Evolutionary conservation across 306 rosid genomes (phyloP), one percentile per base, ranked within the genome.

Genomic region (Carpinus fangiana): DNA sequence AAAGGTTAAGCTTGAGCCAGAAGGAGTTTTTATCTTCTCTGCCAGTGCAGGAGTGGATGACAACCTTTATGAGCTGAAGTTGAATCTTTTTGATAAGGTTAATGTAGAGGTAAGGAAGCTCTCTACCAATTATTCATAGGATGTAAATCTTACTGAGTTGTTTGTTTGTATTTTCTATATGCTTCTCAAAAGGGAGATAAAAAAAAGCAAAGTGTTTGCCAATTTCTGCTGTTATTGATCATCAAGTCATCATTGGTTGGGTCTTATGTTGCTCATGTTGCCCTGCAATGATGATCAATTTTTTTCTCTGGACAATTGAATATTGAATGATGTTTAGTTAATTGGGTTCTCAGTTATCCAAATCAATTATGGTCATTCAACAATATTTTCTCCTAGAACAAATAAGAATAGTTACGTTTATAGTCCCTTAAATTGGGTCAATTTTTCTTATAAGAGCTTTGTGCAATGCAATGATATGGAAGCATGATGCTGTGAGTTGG

Each of bases 1-100:
- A 0, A 89, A 91, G 88, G 97, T 96, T 72, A 90, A 93, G 80
- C 98, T 96, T 54, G 89, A 92, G 17, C 99, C 97, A 1, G 96
- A 90, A 20, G 98, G 99, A 17, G 59, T 70, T 34, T 93, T 96
- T 68, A 88, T 82, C 74, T 93, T 93, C 75, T 73, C 96, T 59
- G 97, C 86, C 2, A 90, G 88, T 45, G 99, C 94, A 20, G 99
- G 98, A 12, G 73, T 93, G 2, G 96, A 70, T 57, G 90, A 88
- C 80, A 77, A 83, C 57, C 84, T 66, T 12, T 96, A 91, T 81
- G 97, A 96, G 74, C 79, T 91, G 62, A 91, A 90, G 75, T 71
- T 96, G 77, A 98, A 93, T 73, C 99, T 96, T 72, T 96, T 82
- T 83, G 97, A 93, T 48, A 91, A 93, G 88, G 98, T 96, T 81